These are phyloP conservation scores for Dendrobium nobile DNA, from an alignment of 106 monocot genomes.

Conservation along the genomic window DNA sequence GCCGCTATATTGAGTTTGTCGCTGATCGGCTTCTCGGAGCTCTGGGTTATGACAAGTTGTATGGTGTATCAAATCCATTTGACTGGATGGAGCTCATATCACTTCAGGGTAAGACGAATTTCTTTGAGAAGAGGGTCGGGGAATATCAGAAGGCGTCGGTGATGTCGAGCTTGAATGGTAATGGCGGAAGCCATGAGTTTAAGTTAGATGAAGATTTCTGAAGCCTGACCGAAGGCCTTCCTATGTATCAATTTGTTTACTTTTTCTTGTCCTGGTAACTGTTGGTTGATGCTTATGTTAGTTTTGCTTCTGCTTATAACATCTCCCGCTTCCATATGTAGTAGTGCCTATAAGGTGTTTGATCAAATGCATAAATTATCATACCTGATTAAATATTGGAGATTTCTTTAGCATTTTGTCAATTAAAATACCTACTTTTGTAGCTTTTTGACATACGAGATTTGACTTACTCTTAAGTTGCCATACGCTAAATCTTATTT, in stretches of 20 bases:
- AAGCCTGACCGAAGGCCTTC: neutral
- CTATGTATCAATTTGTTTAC: neutral
- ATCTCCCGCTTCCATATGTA: neutral
- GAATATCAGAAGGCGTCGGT: slow-evolving; percentile 75
- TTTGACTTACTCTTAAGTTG: no score
- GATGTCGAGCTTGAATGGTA: slow-evolving; percentile 48
- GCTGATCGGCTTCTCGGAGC: slow-evolving; percentile 33
- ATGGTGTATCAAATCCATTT: slow-evolving; percentile 38
- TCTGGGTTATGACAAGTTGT: slow-evolving; percentile 32
- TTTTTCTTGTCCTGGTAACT: neutral
- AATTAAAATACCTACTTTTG: no score
- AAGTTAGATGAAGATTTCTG: slow-evolving; percentile 69
- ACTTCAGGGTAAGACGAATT: slow-evolving; percentile 71
- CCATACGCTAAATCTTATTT: no score
- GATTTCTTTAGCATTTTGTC: no score
- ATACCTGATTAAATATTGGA: neutral
- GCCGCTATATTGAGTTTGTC: slow-evolving; percentile 47
- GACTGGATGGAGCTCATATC: slow-evolving; percentile 60
- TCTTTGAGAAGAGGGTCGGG: slow-evolving; percentile 60
- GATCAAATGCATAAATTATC: neutral
- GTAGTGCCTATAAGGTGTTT: neutral
- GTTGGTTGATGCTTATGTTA: neutral
- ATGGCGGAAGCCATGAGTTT: slow-evolving; percentile 31
- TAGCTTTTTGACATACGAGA: no score
- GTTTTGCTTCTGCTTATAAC: neutral